Percentiles rank a stretch among this genome's conserved stretches.
Evolutionary conservation across 2,329 filamentous ascomycete genomes (phyloP).

Genomic region (Xylariaceae sp.): DNA sequence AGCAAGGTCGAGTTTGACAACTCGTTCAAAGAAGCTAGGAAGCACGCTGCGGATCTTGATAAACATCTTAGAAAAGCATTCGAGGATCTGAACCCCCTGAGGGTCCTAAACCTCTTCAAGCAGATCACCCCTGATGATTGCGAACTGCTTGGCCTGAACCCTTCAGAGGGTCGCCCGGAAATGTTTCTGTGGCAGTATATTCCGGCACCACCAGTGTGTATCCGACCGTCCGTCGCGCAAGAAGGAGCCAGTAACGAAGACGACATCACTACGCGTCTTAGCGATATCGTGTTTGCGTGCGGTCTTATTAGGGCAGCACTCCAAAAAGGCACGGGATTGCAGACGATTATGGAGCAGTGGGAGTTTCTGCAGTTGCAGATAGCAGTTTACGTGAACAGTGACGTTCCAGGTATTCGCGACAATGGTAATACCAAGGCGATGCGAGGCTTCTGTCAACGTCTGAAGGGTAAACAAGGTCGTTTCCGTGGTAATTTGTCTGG

Average conservation of each 20-base stretch:
- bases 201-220: constrained; percentile 88
- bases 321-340: constrained; percentile 74
- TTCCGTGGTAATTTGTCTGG: constrained; percentile 96
- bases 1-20: constrained; percentile 81
- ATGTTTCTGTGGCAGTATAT: constrained; percentile 98
- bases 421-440: constrained; percentile 82
- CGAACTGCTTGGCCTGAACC: constrained; percentile 83
- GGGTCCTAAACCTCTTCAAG: constrained; percentile 87
- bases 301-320: constrained; percentile 79
- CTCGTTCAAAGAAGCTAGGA: constrained; percentile 76
- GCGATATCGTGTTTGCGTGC: constrained; percentile 91
- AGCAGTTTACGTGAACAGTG: constrained; percentile 97
- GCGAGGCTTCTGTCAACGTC: constrained; percentile 85
- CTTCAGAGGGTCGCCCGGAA: constrained; percentile 80
- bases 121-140: constrained; percentile 80
- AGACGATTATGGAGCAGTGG: constrained; percentile 96
- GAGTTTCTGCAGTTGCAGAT: constrained; percentile 93
- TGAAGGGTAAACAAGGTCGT: constrained; percentile 96
- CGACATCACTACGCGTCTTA: constrained; percentile 93
- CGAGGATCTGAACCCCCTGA: constrained; percentile 87
- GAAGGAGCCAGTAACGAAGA: constrained; percentile 93
- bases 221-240: constrained; percentile 88
- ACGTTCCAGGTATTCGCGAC: constrained; percentile 87
- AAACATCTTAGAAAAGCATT: constrained; percentile 88
- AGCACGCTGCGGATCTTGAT: constrained; percentile 74